Conservation (phyloP, 2,329 filamentous ascomycete species). For the Aplosporella prunicola region DNA sequence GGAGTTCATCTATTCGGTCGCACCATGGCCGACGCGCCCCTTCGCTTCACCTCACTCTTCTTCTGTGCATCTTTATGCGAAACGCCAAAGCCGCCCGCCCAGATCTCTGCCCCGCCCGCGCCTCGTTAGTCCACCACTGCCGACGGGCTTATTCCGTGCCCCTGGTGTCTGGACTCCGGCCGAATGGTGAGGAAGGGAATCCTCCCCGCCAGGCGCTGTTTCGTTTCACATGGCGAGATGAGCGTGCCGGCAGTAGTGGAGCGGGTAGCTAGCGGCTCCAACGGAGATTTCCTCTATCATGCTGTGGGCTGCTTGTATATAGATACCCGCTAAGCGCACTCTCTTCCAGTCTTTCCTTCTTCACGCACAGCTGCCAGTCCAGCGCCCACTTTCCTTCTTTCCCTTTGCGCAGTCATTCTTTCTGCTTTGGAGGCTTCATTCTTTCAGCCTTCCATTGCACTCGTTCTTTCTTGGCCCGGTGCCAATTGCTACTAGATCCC, state of each 20-base stretch:
- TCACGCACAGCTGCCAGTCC: slow-evolving; percentile 9
- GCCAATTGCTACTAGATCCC: slow-evolving; percentile 1
- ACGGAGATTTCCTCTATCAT: slow-evolving; percentile 1
- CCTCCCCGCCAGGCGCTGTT: slow-evolving; percentile 1
- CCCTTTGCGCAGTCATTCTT: slow-evolving; percentile 8
- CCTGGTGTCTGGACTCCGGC: slow-evolving; percentile 1
- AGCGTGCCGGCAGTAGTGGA: slow-evolving; percentile 4
- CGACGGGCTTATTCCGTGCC: not conserved
- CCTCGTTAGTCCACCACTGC: not conserved
- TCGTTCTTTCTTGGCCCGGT: slow-evolving; percentile 10
- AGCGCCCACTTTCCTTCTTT: slow-evolving; percentile 6
- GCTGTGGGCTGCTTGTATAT: not conserved
- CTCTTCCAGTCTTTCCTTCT: not conserved
- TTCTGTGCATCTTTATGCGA: slow-evolving; percentile 5
- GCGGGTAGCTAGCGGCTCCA: not conserved
- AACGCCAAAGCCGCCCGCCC: no score
- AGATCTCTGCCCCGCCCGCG: not conserved
- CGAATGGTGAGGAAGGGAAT: slow-evolving; percentile 1
- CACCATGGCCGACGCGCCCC: slow-evolving; percentile 1
- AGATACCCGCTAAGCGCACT: slow-evolving; percentile 1
- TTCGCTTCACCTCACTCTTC: slow-evolving; percentile 4
- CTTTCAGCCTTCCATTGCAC: slow-evolving; percentile 7
- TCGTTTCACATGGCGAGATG: slow-evolving; percentile 11
- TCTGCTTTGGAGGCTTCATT: slow-evolving; percentile 10
- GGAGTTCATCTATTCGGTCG: slow-evolving; percentile 5